Conservation (phyloP, 2,329 filamentous ascomycete species). For the Phoma herbarum region DNA sequence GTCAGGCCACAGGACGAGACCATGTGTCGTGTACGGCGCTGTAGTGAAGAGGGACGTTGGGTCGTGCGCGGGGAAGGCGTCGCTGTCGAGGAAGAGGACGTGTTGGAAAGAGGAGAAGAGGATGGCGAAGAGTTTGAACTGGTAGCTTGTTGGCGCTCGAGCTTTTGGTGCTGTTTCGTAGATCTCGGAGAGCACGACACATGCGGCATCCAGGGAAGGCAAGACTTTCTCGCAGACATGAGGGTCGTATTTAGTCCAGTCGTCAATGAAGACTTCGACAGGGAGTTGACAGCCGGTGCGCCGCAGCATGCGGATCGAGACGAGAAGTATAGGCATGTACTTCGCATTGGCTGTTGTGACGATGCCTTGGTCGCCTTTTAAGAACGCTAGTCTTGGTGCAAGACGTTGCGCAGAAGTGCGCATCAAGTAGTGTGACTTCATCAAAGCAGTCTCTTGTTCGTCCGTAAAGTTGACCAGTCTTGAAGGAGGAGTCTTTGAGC, state of each 20-base stretch:
- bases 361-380: slow-evolving; percentile 57
- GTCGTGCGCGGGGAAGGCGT: slow-evolving; percentile 62
- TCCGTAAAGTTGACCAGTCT: slow-evolving; percentile 29
- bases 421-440: slow-evolving; percentile 35
- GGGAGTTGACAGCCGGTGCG: slow-evolving; percentile 61
- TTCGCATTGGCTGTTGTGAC: slow-evolving; percentile 60
- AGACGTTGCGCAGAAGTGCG: slow-evolving; percentile 28
- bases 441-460: slow-evolving; percentile 29
- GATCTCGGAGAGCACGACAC: slow-evolving; percentile 45
- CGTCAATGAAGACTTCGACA: slow-evolving; percentile 55
- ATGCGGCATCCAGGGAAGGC: slow-evolving; percentile 52
- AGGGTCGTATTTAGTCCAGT: slow-evolving; percentile 49
- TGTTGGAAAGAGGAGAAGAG: slow-evolving; percentile 68
- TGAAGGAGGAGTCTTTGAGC: slow-evolving; percentile 20
- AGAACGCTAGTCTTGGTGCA: slow-evolving; percentile 46
- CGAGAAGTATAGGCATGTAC: slow-evolving; percentile 61
- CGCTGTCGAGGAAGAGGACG: slow-evolving; percentile 67
- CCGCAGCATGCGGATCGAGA: slow-evolving; percentile 62
- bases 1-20: slow-evolving; percentile 67
- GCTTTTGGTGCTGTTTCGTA: slow-evolving; percentile 28
- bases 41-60: slow-evolving; percentile 59
- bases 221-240: slow-evolving; percentile 52
- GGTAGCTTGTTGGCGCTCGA: slow-evolving; percentile 49
- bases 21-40: slow-evolving; percentile 61
- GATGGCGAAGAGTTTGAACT: slow-evolving; percentile 66